Evolutionary conservation across 2,329 filamentous ascomycete genomes (phyloP), one percentile per base, ranked within the genome.

Genomic region (Penicillium sp.): DNA sequence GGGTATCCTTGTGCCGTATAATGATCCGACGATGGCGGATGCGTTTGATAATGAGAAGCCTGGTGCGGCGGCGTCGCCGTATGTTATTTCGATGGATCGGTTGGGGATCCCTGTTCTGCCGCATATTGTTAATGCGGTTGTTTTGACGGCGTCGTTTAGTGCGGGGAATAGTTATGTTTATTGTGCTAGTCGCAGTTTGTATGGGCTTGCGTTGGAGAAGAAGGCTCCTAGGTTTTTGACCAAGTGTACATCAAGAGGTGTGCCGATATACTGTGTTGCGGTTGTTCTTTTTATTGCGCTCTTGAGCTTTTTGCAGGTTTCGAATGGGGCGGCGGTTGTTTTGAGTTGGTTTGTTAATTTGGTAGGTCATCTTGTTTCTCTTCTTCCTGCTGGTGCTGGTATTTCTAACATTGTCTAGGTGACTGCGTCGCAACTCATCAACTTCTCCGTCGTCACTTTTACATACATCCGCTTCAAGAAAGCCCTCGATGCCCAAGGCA

Each of bases 231-330:
- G 10, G 85, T 84, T 89, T 50, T 74, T 91, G 36, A 81, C 79
- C 1, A 82, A 73, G 26, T 89, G 86, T 69, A 89, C 83, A 1
- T 81, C 75, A 47, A 77, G 75, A 10, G 88, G 89, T 43, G 87
- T 94, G 0, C 91, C 91, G 0, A 81, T 91, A 58, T 91, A 89
- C 72, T 90, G 87, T 66, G 89, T 93, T 34, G 59, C 71, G 1
- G 71, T 87, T 24, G 87, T 89, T 0, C 80, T 91, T 43, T 69
- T 83, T 3, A 85, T 94, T 63, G 83, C 87, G 1, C 77, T 91
- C 6, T 76, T 95, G 10, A 84, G 87, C 2, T 94, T 92, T 72
- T 75, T 92, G 44, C 87, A 92, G 70, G 81, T 93, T 16, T 87
- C 84, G 7, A 81, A 84, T 58, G 79, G 80, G 54, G 81, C 86